These are phyloP conservation scores for Cyberlindnera veronae DNA, from an alignment of 805 yeast species.

Conservation along the genomic window DNA sequence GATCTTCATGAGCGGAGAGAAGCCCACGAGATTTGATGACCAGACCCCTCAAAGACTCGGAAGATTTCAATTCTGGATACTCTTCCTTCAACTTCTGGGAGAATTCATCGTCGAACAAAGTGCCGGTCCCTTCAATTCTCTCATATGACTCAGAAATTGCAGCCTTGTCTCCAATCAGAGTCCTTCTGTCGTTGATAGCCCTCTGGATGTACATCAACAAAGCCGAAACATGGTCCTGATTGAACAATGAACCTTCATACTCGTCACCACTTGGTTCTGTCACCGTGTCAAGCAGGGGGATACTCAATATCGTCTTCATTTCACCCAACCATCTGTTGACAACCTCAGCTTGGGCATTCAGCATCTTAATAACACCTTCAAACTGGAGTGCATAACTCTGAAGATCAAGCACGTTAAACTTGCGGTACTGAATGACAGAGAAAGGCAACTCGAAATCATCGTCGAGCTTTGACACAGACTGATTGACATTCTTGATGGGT, in stretches of 20 bases:
- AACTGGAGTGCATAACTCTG: slow-evolving; percentile 16
- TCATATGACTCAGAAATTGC: slow-evolving; percentile 12
- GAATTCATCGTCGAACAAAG: slow-evolving; percentile 12
- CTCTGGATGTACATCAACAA: slow-evolving; percentile 53
- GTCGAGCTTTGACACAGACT: slow-evolving; percentile 6
- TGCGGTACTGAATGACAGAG: not conserved
- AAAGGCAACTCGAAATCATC: not conserved
- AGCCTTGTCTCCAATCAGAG: slow-evolving; percentile 29
- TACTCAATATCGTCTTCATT: slow-evolving; percentile 40
- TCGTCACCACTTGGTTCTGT: slow-evolving; percentile 49
- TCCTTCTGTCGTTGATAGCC: slow-evolving; percentile 42
- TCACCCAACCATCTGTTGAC: slow-evolving; percentile 51
- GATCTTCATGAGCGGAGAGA: not conserved
- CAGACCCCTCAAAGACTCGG: slow-evolving; percentile 13
- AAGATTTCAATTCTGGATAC: slow-evolving; percentile 1
- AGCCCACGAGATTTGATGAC: slow-evolving; percentile 16
- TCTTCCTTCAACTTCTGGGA: slow-evolving; percentile 10
- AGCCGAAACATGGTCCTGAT: slow-evolving; percentile 67
- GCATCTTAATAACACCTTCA: slow-evolving; percentile 25
- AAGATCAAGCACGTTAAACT: slow-evolving; percentile 9
- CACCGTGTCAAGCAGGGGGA: slow-evolving; percentile 49
- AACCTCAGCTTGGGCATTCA: slow-evolving; percentile 49
- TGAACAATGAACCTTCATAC: slow-evolving; percentile 67
- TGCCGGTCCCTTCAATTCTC: slow-evolving; percentile 4
- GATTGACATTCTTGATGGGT: slow-evolving; percentile 25